Evolutionary conservation across 257 asterid species (phyloP), one percentile per base, ranked within the genome.

Genomic region (Lithospermum erythrorhizon): DNA sequence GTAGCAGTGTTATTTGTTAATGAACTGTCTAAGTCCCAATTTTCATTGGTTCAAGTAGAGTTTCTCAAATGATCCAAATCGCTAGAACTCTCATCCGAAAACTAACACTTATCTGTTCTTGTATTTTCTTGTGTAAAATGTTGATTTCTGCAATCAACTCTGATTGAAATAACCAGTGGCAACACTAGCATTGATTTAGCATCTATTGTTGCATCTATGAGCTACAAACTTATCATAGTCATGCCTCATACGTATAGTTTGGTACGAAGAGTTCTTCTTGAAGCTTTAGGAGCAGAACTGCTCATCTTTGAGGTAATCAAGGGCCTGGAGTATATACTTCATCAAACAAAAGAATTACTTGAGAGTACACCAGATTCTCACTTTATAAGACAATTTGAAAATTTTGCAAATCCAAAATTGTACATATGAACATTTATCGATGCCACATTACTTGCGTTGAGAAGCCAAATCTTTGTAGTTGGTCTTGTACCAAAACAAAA

Each of bases 111-210:
- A 8, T 27, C 27, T 8, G 4, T 35, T 52, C 21, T 52, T 53
- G 27, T 53, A 20, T 20, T 53, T 53, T 1, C 2, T 2, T 18
- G 2, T 56, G 63, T 19, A 10, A 35, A 0, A 16, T 35, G 27
- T 64, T 72, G 60, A 61, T 67, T 32, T 60, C 37, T 65, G 64
- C 61, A 78, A 81, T 58, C 79, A 45, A 71, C 72, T 53, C 81
- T 79, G 18, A 19, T 79, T 49, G 84, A 79, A 65, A 65, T 62
- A 20, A 79, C 84, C 47, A 32, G 84, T 62, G 84, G 81, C 16
- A 79, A 79, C 69, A 79, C 81, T 1, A 81, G 81, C 30, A 79
- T 79, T 58, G 84, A 77, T 64, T 81, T 79, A 21, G 81, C 81
- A 30, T 79, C 57, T 63, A 17, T 79, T 64, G 81, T 79, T 0